These are phyloP conservation scores for Lentinula raphanica DNA, from an alignment of 768 basidiomycete species.

Conservation along the genomic window DNA sequence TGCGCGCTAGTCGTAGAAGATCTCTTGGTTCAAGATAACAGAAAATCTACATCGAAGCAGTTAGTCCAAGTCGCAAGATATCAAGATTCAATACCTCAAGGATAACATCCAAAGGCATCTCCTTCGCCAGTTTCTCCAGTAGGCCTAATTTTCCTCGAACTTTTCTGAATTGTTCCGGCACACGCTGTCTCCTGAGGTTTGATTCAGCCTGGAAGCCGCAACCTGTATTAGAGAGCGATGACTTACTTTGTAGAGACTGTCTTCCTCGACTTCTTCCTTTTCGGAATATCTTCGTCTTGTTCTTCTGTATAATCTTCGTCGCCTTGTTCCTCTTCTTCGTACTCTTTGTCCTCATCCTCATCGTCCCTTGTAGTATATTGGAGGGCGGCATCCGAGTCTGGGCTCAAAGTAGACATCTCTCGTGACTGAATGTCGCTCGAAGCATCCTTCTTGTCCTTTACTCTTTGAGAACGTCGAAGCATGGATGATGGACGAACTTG, in stretches of 20 bases:
- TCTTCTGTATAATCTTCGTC: not conserved
- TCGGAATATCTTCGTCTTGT: not conserved
- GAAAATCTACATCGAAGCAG: conserved; percentile 38
- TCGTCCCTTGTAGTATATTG: not conserved
- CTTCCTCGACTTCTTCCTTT: not conserved
- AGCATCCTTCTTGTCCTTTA: not conserved
- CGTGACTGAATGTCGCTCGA: not conserved
- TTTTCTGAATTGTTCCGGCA: conserved; percentile 2
- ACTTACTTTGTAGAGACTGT: not conserved
- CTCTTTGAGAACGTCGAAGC: not conserved
- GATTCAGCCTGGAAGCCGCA: not conserved
- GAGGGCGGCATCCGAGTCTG: not conserved
- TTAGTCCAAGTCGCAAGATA: not conserved
- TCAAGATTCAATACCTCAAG: not conserved
- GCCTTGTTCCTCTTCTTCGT: too few relatives aligned
- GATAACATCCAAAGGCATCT: conserved; percentile 4
- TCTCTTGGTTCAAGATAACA: conserved; percentile 44
- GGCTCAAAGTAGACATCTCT: not conserved
- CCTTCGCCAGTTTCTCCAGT: not conserved
- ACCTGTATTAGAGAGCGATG: too few relatives aligned
- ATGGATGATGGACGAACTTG: not conserved
- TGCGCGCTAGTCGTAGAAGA: conserved; percentile 45
- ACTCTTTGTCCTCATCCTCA: too few relatives aligned
- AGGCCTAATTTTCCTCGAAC: conserved; percentile 5
- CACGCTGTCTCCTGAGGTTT: not conserved